Percentiles rank a stretch among this genome's conserved stretches.
Evolutionary conservation across 805 yeast species (phyloP).

Genomic region (Candida parachauliodes): DNA sequence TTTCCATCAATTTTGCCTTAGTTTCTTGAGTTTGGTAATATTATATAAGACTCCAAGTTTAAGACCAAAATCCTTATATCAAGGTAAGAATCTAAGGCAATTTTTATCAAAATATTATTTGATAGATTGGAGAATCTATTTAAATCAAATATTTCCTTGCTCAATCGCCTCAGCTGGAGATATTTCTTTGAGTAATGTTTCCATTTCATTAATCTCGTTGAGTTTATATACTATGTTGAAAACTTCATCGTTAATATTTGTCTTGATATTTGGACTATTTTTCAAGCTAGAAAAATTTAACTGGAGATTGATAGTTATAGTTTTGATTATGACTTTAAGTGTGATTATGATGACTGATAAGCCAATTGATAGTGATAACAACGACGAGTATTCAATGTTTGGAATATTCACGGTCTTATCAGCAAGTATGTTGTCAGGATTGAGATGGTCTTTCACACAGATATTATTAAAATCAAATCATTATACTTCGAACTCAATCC

Average conservation of each 20-base stretch:
- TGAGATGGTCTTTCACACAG: slow-evolving; percentile 95
- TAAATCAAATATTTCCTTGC: slow-evolving; percentile 70
- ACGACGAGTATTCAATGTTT: slow-evolving; percentile 22
- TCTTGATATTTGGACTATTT: slow-evolving; percentile 78
- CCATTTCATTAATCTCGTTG: slow-evolving; percentile 74
- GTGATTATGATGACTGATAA: slow-evolving; percentile 81
- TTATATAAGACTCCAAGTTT: slow-evolving; percentile 46
- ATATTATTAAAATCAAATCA: slow-evolving; percentile 58
- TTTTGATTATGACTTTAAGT: slow-evolving; percentile 74
- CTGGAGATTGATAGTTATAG: slow-evolving; percentile 64
- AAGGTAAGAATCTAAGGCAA: slow-evolving; percentile 1
- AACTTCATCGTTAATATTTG: slow-evolving; percentile 84
- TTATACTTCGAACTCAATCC: slow-evolving; percentile 68
- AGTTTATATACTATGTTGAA: slow-evolving; percentile 91
- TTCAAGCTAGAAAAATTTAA: slow-evolving; percentile 75
- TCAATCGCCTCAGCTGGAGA: slow-evolving; percentile 88
- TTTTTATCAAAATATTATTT: slow-evolving; percentile 13
- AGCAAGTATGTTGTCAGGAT: slow-evolving; percentile 80
- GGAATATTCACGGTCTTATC: slow-evolving; percentile 75
- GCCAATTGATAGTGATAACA: slow-evolving; percentile 16
- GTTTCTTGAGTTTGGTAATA: slow-evolving; percentile 47
- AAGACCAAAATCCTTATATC: slow-evolving; percentile 30
- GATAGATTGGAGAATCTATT: slow-evolving; percentile 27
- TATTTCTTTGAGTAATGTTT: slow-evolving; percentile 86
- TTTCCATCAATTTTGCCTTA: slow-evolving; percentile 73